These are phyloP conservation scores for Penicillium turbatum DNA, from an alignment of 495 filamentous ascomycete species.

Conservation along the genomic window DNA sequence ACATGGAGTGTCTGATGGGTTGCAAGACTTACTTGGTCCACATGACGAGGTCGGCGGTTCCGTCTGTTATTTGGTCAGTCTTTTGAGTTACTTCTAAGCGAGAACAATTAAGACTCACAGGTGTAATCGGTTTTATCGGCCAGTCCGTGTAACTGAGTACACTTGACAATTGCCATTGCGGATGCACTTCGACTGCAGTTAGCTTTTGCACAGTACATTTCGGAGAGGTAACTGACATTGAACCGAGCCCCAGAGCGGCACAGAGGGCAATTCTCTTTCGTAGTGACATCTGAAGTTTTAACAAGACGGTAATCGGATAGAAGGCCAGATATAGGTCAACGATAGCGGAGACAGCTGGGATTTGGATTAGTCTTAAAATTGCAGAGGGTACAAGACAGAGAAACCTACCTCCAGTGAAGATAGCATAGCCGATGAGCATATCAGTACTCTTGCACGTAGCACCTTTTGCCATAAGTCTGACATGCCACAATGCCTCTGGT, in stretches of 20 bases:
- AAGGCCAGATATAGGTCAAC: conserved; percentile 36
- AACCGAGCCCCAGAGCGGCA: conserved; percentile 33
- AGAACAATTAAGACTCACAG: conserved; percentile 18
- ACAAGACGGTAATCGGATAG: conserved; percentile 28
- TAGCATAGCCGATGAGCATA: conserved; percentile 37
- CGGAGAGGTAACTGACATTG: conserved; percentile 24
- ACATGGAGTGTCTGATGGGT: background rate
- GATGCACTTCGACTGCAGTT: conserved; percentile 20
- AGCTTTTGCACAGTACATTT: background rate
- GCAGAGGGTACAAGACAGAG: background rate
- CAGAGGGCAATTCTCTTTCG: conserved; percentile 36
- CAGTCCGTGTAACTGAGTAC: conserved; percentile 32
- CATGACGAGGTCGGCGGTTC: conserved; percentile 30
- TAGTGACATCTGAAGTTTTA: conserved; percentile 39
- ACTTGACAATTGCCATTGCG: conserved; percentile 36
- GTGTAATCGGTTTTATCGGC: conserved; percentile 34
- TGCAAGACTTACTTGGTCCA: conserved; percentile 34
- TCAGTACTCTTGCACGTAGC: conserved; percentile 27
- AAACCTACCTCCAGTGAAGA: conserved; percentile 35
- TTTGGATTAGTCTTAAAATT: background rate
- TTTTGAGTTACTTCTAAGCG: background rate
- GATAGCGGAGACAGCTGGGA: conserved; percentile 31
- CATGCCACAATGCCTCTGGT: conserved; percentile 18
- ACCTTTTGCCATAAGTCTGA: conserved; percentile 2
- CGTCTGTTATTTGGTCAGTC: conserved; percentile 21